Conservation (phyloP, 345 rosid genomes). For the Euphorbia pulcherrima region DNA sequence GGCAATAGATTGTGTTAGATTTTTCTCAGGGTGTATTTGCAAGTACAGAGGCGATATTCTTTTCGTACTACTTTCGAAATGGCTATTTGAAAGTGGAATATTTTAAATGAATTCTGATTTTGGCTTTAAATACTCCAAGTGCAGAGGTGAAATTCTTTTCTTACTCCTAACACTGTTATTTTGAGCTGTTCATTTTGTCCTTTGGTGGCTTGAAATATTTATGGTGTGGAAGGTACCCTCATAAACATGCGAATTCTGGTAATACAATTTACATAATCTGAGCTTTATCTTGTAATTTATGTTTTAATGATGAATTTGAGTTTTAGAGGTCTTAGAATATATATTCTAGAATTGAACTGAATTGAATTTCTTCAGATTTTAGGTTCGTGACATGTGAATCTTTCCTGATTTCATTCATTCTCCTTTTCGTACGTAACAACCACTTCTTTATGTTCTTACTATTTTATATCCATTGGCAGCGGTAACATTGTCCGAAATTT, state of each 20-base stretch:
- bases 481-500: conserved; percentile 54
- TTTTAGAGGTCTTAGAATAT: neutral
- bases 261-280: neutral
- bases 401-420: neutral
- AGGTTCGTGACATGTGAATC: neutral
- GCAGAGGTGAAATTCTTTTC: too few relatives aligned
- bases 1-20: neutral
- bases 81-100: neutral
- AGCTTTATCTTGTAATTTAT: neutral
- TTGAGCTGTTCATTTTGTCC: neutral
- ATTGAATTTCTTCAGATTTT: too few relatives aligned
- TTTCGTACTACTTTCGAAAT: too few relatives aligned
- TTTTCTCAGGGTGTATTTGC: neutral
- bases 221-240: neutral
- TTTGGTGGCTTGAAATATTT: neutral
- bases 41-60: too few relatives aligned
- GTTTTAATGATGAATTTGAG: neutral
- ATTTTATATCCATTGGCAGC: conserved; percentile 36
- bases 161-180: neutral
- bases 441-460: neutral
- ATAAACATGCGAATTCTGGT: neutral
- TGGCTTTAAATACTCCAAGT: neutral
- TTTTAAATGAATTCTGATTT: neutral
- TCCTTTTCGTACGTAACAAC: neutral
- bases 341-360: too few relatives aligned